Percentiles rank a stretch among this genome's conserved stretches.
phyloP scores from a whole-genome alignment of 805 yeast genomes.

The Zygotorulaspora danielsina region DNA sequence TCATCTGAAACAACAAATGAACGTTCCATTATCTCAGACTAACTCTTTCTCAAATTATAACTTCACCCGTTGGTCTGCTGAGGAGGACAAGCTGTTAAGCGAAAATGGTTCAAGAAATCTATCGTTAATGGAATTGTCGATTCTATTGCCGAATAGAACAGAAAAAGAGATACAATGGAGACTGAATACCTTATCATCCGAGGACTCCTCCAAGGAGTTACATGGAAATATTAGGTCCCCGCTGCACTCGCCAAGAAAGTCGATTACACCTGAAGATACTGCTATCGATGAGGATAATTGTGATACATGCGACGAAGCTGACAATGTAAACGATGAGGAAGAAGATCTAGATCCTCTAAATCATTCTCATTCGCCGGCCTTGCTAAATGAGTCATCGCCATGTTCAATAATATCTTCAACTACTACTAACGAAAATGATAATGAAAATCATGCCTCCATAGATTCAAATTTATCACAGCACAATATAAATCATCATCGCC shows the following conservation, averaged over 20 bases:
- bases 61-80: constrained; percentile 43
- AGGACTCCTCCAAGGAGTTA: constrained; percentile 10
- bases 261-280: constrained; percentile 21
- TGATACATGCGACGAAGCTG: constrained; percentile 14
- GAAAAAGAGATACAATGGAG: constrained; percentile 70
- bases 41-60: not conserved
- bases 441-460: constrained; percentile 1
- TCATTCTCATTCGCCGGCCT: constrained; percentile 9
- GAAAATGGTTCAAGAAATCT: constrained; percentile 55
- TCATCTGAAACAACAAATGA: constrained; percentile 10
- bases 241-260: constrained; percentile 22
- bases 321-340: constrained; percentile 18
- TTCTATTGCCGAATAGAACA: constrained; percentile 66
- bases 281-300: constrained; percentile 24
- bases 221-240: constrained; percentile 16
- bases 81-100: constrained; percentile 66
- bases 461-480: not conserved
- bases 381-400: constrained; percentile 20
- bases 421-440: constrained; percentile 14
- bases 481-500: not conserved
- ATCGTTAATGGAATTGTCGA: constrained; percentile 66
- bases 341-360: constrained; percentile 19
- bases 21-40: constrained; percentile 8
- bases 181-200: constrained; percentile 42
- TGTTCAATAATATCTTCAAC: constrained; percentile 21